Percentiles rank a stretch among this genome's conserved stretches.
Conservation (phyloP, 495 filamentous ascomycete genomes). For the Penicillium lagena region DNA sequence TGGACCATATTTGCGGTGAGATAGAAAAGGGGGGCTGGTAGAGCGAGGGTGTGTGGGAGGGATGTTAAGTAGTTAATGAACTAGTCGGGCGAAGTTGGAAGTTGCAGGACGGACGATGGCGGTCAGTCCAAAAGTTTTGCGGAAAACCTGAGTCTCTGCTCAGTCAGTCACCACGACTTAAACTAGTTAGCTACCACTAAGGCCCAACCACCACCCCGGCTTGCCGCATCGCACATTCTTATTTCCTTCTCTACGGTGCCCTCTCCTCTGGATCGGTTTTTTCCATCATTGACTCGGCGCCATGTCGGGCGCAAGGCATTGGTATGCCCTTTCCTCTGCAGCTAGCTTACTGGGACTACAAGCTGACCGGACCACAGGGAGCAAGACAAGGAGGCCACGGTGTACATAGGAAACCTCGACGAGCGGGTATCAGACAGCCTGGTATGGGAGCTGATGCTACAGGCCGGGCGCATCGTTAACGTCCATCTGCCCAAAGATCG, state of each 20-base stretch:
- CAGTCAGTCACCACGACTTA: neutral
- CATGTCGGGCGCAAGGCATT: slow-evolving; percentile 76
- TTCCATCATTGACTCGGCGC: slow-evolving; percentile 4
- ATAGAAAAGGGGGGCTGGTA: neutral
- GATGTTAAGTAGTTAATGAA: too few relatives aligned
- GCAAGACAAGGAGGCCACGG: slow-evolving; percentile 97
- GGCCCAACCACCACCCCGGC: too few relatives aligned
- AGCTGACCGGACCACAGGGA: slow-evolving; percentile 53
- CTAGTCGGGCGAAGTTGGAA: too few relatives aligned
- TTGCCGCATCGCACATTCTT: neutral
- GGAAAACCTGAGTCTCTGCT: slow-evolving; percentile 1
- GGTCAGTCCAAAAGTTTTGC: slow-evolving; percentile 19
- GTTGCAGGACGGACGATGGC: slow-evolving; percentile 3
- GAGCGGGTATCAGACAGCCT: slow-evolving; percentile 87
- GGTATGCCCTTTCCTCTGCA: slow-evolving; percentile 37
- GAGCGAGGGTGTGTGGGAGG: neutral
- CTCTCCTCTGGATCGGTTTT: neutral
- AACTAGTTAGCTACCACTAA: too few relatives aligned
- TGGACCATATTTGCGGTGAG: slow-evolving; percentile 55
- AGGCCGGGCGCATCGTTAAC: slow-evolving; percentile 92
- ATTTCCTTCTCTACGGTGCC: neutral
- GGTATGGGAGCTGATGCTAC: slow-evolving; percentile 96
- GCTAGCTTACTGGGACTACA: too few relatives aligned
- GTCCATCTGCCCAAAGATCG: slow-evolving; percentile 97
- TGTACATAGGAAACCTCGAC: slow-evolving; percentile 97